Percentiles rank a stretch among this genome's conserved stretches.
These are phyloP conservation scores for Yarrowia hollandica DNA, from an alignment of 805 yeast genomes.

Conservation along the genomic window DNA sequence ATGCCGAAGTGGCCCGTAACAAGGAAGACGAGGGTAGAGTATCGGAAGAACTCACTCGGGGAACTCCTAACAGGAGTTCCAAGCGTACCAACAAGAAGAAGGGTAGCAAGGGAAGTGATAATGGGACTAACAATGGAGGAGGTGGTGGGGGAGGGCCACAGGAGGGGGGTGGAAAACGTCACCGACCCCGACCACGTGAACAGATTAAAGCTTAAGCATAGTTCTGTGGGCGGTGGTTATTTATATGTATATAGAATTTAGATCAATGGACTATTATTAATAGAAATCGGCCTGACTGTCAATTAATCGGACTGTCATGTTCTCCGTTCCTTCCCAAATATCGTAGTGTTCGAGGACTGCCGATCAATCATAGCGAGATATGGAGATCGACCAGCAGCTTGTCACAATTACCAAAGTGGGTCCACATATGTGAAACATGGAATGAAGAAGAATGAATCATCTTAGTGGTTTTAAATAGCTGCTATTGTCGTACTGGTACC, in stretches of 20 bases:
- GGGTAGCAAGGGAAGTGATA: not conserved
- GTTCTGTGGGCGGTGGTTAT: not conserved
- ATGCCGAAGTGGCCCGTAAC: constrained; percentile 50
- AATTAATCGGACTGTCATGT: no score
- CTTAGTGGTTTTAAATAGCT: no score
- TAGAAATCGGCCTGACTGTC: no score
- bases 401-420: no score
- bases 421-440: no score
- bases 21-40: not conserved
- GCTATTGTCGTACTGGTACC: no score
- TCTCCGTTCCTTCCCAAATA: no score
- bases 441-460: no score
- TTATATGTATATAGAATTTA: constrained; percentile 21
- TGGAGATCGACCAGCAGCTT: no score
- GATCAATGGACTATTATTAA: not conserved
- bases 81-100: constrained; percentile 2
- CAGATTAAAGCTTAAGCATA: constrained; percentile 6
- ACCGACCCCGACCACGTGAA: not conserved
- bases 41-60: not conserved
- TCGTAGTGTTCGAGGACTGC: no score
- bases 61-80: not conserved
- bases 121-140: not conserved
- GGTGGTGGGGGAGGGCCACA: not conserved
- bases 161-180: not conserved
- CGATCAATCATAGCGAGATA: no score